Base-by-base conservation (phyloP, 768 basidiomycete species). In the Zangia roseola region DNA sequence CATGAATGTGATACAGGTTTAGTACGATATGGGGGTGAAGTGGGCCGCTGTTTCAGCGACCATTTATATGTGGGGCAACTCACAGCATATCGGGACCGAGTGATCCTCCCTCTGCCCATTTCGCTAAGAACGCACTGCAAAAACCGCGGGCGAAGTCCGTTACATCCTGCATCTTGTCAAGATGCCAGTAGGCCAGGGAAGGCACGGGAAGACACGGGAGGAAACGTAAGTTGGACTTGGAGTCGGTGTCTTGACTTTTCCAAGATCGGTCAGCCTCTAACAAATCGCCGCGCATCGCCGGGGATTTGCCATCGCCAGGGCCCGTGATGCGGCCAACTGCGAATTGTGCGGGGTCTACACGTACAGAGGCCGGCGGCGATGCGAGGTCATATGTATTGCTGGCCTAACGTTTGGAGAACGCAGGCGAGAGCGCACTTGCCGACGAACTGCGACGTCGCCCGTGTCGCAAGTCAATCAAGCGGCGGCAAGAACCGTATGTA, bases 1-100 rank as follows among this genome's bases (percentile, higher is more conserved):
- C 68, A 68, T 69, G 47, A 6, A 12, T 20, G 33, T 35, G 14
- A 13, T 20, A n/a, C n/a, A n/a, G n/a, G n/a, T n/a, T n/a, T n/a
- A n/a, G n/a, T n/a, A n/a, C n/a, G n/a, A n/a, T n/a, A n/a, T n/a
- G n/a, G n/a, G n/a, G 25, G 4, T 25, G 37, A 13, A 33, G 25
- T 26, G 28, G 8, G 31, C 20, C 24, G 13, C 21, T 9, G 40
- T 28, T 20, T 21, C 14, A 12, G 35, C 21, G 35, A 19, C 37
- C 4, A 25, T 50, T 62, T 63, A 56, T 59, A 54, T 23, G 38
- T 31, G 31, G 20, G 23, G 24, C 24, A 5, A 19, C 45, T 14
- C 31, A 16, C 31, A 31, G 31, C 31, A 31, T 31, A 31, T 16
- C 31, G 31, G 31, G 14, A n/a, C n/a, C n/a, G n/a, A n/a, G 31